phyloP scores from a whole-genome alignment of 1,139 yeast species.

The Hansenula sp. region DNA sequence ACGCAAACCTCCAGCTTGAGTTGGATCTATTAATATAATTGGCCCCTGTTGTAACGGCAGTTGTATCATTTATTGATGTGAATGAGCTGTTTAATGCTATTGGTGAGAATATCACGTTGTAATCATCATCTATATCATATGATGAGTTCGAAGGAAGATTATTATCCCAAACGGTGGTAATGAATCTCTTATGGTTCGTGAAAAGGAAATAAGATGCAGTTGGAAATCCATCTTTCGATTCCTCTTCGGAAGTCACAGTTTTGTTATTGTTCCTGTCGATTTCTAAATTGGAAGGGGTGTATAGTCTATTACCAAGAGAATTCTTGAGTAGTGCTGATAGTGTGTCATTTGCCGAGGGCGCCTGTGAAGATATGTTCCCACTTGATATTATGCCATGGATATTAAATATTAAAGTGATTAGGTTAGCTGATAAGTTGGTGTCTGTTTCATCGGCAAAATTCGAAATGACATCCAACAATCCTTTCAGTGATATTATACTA shows the following conservation, averaged over 20 bases:
- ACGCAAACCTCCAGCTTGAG: constrained; percentile 35
- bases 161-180: constrained; percentile 20
- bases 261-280: constrained; percentile 21
- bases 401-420: constrained; percentile 50
- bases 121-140: constrained; percentile 12
- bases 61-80: constrained; percentile 8
- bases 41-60: constrained; percentile 20
- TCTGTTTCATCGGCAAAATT: constrained; percentile 45
- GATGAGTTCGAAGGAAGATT: constrained; percentile 14
- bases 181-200: constrained; percentile 36
- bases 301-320: constrained; percentile 24
- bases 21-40: constrained; percentile 12
- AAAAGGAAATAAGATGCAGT: constrained; percentile 41
- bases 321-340: constrained; percentile 14
- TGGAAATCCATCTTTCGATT: constrained; percentile 34
- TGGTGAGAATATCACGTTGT: constrained; percentile 8
- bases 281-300: constrained; percentile 29
- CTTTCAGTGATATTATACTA: constrained; percentile 38
- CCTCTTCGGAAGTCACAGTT: constrained; percentile 19
- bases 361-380: constrained; percentile 4
- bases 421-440: constrained; percentile 50
- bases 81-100: constrained; percentile 11
- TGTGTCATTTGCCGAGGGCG: constrained; percentile 12
- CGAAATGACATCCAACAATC: constrained; percentile 35
- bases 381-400: constrained; percentile 18